These are phyloP conservation scores for Chlorella sp. DNA, from an alignment of 139 green algal genomes.

Conservation along the genomic window DNA sequence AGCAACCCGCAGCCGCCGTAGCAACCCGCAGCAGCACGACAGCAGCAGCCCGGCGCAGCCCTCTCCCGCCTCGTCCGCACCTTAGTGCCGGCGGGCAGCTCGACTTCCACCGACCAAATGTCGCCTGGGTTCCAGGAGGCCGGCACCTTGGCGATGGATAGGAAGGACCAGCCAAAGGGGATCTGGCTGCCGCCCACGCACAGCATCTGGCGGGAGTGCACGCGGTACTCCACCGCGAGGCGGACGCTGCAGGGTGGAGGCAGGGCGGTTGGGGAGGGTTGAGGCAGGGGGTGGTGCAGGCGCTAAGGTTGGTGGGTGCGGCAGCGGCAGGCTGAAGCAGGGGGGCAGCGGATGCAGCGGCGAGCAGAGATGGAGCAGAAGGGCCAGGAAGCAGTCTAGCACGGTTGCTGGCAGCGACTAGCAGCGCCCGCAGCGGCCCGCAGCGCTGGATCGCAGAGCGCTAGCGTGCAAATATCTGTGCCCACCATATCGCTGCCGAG, in stretches of 20 bases:
- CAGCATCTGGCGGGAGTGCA: conserved; percentile 92
- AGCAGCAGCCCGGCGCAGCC: too few relatives aligned
- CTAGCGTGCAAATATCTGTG: not conserved
- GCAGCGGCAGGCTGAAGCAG: too few relatives aligned
- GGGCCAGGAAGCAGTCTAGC: not conserved
- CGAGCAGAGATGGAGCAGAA: not conserved
- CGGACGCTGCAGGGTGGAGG: conserved; percentile 53
- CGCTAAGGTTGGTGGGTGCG: too few relatives aligned
- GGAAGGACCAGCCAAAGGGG: conserved; percentile 92
- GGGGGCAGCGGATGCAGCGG: not conserved
- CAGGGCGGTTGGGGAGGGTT: too few relatives aligned
- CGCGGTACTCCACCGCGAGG: conserved; percentile 84
- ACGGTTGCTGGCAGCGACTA: not conserved
- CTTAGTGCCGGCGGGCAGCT: conserved; percentile 71
- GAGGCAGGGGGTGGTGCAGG: not conserved
- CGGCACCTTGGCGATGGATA: conserved; percentile 93
- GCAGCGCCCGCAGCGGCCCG: not conserved
- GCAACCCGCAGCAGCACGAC: too few relatives aligned
- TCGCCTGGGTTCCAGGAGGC: conserved; percentile 84
- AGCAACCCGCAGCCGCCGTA: not conserved
- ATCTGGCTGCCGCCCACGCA: conserved; percentile 87
- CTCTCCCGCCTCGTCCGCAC: too few relatives aligned
- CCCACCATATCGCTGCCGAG: not conserved
- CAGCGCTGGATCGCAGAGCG: not conserved
- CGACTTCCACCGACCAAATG: conserved; percentile 87